Percentiles rank a stretch among this genome's conserved stretches.
Evolutionary conservation across 2,329 filamentous ascomycete species (phyloP).

Genomic region (Coccinonectria pachysandricola): DNA sequence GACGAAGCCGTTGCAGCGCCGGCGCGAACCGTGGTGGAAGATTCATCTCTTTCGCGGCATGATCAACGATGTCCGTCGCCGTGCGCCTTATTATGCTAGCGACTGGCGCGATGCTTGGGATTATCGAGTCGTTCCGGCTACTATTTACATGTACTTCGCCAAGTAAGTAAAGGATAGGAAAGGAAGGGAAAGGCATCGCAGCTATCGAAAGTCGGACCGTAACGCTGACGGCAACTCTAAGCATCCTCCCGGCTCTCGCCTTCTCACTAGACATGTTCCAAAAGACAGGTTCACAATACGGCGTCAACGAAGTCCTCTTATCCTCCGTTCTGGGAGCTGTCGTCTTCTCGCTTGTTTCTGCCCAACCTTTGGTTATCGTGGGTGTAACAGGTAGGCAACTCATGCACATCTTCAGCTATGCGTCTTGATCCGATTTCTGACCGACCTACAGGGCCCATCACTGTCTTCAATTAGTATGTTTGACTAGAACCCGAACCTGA

Average conservation of each 20-base stretch:
- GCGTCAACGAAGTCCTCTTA: slow-evolving; percentile 85
- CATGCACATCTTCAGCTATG: not conserved
- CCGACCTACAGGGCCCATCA: slow-evolving; percentile 57
- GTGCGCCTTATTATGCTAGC: slow-evolving; percentile 67
- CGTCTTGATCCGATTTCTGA: slow-evolving; percentile 3
- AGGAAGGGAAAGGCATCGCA: too few species aligned
- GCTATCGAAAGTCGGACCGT: too few species aligned
- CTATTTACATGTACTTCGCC: slow-evolving; percentile 90
- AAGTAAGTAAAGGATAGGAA: too few species aligned
- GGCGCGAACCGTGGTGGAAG: slow-evolving; percentile 53
- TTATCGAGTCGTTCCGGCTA: slow-evolving; percentile 78
- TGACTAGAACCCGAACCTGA: too few species aligned
- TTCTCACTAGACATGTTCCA: slow-evolving; percentile 92
- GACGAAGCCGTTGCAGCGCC: not conserved
- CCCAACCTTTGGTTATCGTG: slow-evolving; percentile 82
- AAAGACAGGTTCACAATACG: slow-evolving; percentile 74
- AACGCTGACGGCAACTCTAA: too few species aligned
- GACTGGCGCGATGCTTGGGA: slow-evolving; percentile 86
- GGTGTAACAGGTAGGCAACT: slow-evolving; percentile 59
- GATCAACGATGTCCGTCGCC: slow-evolving; percentile 62
- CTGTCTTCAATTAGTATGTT: slow-evolving; percentile 75
- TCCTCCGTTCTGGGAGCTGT: slow-evolving; percentile 73
- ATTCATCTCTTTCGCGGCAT: slow-evolving; percentile 69
- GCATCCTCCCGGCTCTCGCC: slow-evolving; percentile 76
- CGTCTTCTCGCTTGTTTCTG: slow-evolving; percentile 69